These are phyloP conservation scores for Ophidiomyces ophidiicola DNA, from an alignment of 2,329 filamentous ascomycete species.

Conservation along the genomic window DNA sequence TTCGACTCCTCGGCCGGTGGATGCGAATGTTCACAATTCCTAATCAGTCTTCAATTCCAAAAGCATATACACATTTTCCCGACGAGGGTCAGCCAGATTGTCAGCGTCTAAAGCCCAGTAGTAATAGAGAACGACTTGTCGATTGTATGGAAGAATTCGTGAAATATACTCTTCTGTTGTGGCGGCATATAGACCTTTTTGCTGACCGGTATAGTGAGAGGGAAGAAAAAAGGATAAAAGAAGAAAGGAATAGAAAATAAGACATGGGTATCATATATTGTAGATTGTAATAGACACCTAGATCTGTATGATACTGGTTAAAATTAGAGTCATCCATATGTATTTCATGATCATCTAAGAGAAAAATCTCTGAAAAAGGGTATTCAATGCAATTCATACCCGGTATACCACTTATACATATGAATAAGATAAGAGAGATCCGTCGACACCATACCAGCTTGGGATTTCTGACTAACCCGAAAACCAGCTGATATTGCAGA, in stretches of 20 bases:
- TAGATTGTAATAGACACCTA: no score
- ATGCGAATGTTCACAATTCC: slow-evolving; percentile 58
- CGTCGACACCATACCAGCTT: no score
- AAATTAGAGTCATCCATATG: no score
- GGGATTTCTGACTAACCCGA: no score
- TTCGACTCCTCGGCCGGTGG: slow-evolving; percentile 56
- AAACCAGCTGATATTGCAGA: no score
- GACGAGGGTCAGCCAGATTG: slow-evolving; percentile 36
- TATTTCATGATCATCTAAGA: no score
- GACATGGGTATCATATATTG: no score
- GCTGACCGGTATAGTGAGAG: slow-evolving; percentile 53
- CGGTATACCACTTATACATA: no score
- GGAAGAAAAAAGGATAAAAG: slow-evolving; percentile 21
- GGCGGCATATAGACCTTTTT: slow-evolving; percentile 49
- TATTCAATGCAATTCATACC: no score
- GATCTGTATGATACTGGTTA: no score
- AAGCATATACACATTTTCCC: slow-evolving; percentile 52
- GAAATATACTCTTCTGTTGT: slow-evolving; percentile 55
- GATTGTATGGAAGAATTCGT: slow-evolving; percentile 61
- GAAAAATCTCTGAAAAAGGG: no score
- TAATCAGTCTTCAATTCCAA: slow-evolving; percentile 53
- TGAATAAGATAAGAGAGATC: no score
- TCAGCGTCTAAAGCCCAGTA: slow-evolving; percentile 43
- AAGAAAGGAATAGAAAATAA: slow-evolving; percentile 14
- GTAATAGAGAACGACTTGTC: slow-evolving; percentile 48